Conservation (phyloP, 805 yeast genomes). For the Priceomyces fermenticarens region DNA sequence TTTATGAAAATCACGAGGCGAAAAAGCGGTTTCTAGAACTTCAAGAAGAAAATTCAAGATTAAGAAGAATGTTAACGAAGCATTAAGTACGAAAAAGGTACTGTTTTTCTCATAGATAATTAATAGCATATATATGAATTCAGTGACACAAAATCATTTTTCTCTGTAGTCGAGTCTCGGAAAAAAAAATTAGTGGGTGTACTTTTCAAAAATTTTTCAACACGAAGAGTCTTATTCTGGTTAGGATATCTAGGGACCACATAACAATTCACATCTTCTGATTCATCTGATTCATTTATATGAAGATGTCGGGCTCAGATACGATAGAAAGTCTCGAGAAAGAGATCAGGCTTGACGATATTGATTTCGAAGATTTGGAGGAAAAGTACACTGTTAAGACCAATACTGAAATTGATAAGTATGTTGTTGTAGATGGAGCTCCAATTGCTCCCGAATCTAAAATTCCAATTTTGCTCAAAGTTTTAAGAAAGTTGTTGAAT, state of each 20-base stretch:
- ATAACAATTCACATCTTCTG: not conserved
- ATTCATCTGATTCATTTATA: not conserved
- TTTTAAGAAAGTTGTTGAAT: conserved; percentile 74
- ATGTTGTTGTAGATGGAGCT: conserved; percentile 88
- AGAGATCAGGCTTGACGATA: conserved; percentile 44
- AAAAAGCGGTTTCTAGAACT: conserved; percentile 48
- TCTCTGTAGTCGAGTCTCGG: not conserved
- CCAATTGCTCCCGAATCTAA: conserved; percentile 93
- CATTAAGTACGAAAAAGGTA: not conserved
- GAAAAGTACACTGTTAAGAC: conserved; percentile 60
- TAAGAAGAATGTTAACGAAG: conserved; percentile 14
- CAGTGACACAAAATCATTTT: conserved; percentile 1
- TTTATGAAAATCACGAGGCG: conserved; percentile 58
- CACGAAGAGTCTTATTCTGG: conserved; percentile 3
- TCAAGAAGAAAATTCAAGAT: conserved; percentile 50
- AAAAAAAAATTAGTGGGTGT: not conserved
- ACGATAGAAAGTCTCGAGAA: conserved; percentile 33
- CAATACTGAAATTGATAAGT: conserved; percentile 65
- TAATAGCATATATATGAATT: conserved; percentile 1
- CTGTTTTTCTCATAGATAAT: not conserved
- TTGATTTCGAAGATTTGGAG: conserved; percentile 85
- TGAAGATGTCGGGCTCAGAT: conserved; percentile 19
- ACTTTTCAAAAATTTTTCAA: conserved; percentile 13
- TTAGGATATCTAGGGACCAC: too few species aligned
- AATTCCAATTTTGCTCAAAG: conserved; percentile 79